These are phyloP conservation scores for Tylopilus vinaceipallidus DNA, from an alignment of 768 basidiomycete genomes.

Conservation along the genomic window DNA sequence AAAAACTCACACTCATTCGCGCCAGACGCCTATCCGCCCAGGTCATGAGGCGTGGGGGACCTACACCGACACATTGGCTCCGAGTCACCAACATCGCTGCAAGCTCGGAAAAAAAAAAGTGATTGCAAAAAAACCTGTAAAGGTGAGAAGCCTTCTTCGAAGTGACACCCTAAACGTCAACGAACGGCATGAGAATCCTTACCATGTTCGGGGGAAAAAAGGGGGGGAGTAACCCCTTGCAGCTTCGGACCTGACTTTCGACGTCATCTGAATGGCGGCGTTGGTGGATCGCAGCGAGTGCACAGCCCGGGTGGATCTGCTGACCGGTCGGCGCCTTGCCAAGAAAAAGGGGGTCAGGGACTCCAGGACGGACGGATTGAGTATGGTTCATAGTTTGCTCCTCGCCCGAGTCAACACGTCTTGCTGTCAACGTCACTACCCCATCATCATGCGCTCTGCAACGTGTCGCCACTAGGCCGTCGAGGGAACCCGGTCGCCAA, in stretches of 20 bases:
- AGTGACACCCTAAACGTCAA: background rate
- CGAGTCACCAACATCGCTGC: too few relatives aligned
- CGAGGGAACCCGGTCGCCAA: background rate
- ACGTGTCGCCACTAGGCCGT: background rate
- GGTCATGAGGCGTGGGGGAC: too few relatives aligned
- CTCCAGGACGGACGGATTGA: too few relatives aligned
- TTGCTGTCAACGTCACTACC: too few relatives aligned
- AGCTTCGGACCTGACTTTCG: background rate
- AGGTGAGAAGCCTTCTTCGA: background rate
- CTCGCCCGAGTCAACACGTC: background rate
- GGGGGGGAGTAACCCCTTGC: background rate
- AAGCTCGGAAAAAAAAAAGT: too few relatives aligned
- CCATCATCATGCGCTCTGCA: too few relatives aligned
- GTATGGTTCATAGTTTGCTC: slow-evolving; percentile 1
- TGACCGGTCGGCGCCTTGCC: background rate
- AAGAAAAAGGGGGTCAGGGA: background rate
- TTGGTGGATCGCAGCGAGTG: background rate
- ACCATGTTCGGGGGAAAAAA: background rate
- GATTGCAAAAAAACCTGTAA: too few relatives aligned
- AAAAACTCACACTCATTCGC: too few relatives aligned
- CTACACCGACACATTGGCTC: too few relatives aligned
- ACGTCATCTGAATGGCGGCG: background rate
- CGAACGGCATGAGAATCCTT: too few relatives aligned
- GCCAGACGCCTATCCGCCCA: too few relatives aligned
- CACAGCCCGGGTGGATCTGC: background rate